Percentiles rank a stretch among this genome's conserved stretches.
These are phyloP conservation scores for Lichenothelia convexa DNA, from an alignment of 495 filamentous ascomycete species.

Conservation along the genomic window DNA sequence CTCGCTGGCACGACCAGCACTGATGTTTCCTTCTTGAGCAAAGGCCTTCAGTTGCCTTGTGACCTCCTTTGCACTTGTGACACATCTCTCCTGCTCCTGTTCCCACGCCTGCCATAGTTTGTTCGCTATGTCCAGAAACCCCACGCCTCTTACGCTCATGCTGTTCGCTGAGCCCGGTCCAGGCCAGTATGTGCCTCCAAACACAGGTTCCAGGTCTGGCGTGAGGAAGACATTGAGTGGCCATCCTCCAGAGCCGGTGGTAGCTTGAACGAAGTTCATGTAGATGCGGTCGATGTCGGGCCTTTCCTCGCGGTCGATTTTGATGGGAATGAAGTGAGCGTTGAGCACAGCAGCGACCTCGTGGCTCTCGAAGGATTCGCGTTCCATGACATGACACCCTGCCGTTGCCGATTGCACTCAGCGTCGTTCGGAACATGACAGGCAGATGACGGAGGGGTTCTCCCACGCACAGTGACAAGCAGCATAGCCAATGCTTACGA, in stretches of 20 bases:
- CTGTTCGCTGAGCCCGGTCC: conserved; percentile 42
- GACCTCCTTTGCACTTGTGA: conserved; percentile 66
- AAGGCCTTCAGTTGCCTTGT: conserved; percentile 66
- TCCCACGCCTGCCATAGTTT: conserved; percentile 71
- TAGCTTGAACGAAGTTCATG: conserved; percentile 95
- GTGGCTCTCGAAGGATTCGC: conserved; percentile 75
- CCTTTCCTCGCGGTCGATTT: conserved; percentile 86
- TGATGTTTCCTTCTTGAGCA: conserved; percentile 66
- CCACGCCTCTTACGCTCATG: conserved; percentile 34
- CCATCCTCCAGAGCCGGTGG: conserved; percentile 86
- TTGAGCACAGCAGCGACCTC: conserved; percentile 73
- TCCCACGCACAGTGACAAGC: conserved; percentile 78
- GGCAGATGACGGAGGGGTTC: not conserved
- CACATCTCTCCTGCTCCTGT: conserved; percentile 62
- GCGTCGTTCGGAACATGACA: conserved; percentile 3
- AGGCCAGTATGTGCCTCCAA: conserved; percentile 94
- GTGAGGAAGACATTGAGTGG: conserved; percentile 93
- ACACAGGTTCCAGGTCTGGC: conserved; percentile 79
- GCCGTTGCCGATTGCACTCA: conserved; percentile 10
- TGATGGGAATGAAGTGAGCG: conserved; percentile 73
- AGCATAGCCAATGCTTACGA: conserved; percentile 88
- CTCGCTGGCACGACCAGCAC: too few species aligned
- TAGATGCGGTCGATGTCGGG: conserved; percentile 94
- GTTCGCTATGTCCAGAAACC: conserved; percentile 64
- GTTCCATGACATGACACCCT: conserved; percentile 90